Conservation (phyloP, 768 basidiomycete species). For the Cytidiella melzeri region DNA sequence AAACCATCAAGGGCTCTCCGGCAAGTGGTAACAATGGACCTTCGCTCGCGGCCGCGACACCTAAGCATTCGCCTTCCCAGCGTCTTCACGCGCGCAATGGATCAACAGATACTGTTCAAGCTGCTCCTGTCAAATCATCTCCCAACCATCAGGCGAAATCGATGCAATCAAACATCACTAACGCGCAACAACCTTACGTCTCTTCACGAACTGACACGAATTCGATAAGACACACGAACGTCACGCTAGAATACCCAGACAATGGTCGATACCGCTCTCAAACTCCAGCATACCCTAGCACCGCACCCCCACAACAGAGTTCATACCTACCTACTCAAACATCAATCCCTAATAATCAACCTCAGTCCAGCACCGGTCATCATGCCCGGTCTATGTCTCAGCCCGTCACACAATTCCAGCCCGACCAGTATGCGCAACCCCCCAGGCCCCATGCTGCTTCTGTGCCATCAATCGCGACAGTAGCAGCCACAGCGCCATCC, state of each 20-base stretch:
- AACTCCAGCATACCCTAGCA: constrained; percentile 10
- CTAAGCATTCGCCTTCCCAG: constrained; percentile 17
- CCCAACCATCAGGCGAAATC: constrained; percentile 15
- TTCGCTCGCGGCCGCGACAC: constrained; percentile 4
- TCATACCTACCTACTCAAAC: constrained; percentile 1
- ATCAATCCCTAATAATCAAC: background rate
- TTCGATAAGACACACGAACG: constrained; percentile 16
- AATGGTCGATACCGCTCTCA: constrained; percentile 22
- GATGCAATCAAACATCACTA: constrained; percentile 14
- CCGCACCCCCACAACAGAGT: background rate
- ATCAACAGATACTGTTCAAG: constrained; percentile 22
- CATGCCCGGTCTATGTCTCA: constrained; percentile 10
- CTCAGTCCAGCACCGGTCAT: constrained; percentile 1
- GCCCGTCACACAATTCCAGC: background rate
- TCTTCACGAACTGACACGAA: constrained; percentile 22
- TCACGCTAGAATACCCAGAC: constrained; percentile 23
- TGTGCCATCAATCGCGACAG: background rate
- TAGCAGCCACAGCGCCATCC: constrained; percentile 10
- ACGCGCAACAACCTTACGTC: constrained; percentile 16
- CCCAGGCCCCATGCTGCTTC: constrained; percentile 1
- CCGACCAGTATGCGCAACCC: background rate
- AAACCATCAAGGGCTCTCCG: constrained; percentile 5
- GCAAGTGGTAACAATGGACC: constrained; percentile 1
- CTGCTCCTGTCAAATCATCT: constrained; percentile 17
- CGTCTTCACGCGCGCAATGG: constrained; percentile 22